Conservation (phyloP, 495 filamentous ascomycete genomes). For the Aspergillus ellipticus region DNA sequence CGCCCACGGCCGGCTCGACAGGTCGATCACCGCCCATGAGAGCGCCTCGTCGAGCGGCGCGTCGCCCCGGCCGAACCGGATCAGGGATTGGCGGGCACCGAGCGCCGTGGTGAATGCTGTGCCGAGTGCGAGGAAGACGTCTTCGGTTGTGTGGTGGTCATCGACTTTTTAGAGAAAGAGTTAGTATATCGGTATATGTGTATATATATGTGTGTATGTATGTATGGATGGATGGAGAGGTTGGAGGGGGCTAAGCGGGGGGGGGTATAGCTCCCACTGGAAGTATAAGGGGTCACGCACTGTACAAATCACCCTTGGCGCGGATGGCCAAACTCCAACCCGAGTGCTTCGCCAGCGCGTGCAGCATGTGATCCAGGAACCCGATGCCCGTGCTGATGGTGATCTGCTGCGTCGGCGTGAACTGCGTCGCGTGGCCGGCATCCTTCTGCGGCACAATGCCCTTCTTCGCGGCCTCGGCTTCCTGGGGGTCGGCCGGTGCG, state of each 20-base stretch:
- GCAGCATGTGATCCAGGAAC: slow-evolving; percentile 99
- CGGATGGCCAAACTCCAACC: slow-evolving; percentile 83
- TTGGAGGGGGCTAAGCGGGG: background rate
- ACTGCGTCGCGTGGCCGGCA: slow-evolving; percentile 72
- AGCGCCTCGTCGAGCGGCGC: slow-evolving; percentile 93
- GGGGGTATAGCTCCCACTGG: background rate
- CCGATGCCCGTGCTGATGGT: slow-evolving; percentile 90
- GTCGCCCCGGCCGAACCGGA: slow-evolving; percentile 87
- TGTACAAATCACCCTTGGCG: slow-evolving; percentile 86
- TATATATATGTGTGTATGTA: background rate
- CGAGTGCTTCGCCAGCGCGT: slow-evolving; percentile 91
- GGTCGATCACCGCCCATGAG: slow-evolving; percentile 88
- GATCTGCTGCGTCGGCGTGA: slow-evolving; percentile 76
- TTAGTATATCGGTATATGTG: no score
- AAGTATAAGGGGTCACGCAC: slow-evolving; percentile 43
- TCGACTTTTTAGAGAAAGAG: no score
- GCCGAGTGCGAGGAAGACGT: slow-evolving; percentile 88
- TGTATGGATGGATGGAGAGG: background rate
- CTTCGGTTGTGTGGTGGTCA: slow-evolving; percentile 97
- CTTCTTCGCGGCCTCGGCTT: slow-evolving; percentile 54
- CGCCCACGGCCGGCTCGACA: slow-evolving; percentile 83
- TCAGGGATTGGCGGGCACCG: slow-evolving; percentile 69
- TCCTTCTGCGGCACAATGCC: slow-evolving; percentile 83
- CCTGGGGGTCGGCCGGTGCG: slow-evolving; percentile 34
- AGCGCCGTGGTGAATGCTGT: slow-evolving; percentile 76